These are phyloP conservation scores for Cetradonia linearis DNA, from an alignment of 495 filamentous ascomycete genomes.

Conservation along the genomic window DNA sequence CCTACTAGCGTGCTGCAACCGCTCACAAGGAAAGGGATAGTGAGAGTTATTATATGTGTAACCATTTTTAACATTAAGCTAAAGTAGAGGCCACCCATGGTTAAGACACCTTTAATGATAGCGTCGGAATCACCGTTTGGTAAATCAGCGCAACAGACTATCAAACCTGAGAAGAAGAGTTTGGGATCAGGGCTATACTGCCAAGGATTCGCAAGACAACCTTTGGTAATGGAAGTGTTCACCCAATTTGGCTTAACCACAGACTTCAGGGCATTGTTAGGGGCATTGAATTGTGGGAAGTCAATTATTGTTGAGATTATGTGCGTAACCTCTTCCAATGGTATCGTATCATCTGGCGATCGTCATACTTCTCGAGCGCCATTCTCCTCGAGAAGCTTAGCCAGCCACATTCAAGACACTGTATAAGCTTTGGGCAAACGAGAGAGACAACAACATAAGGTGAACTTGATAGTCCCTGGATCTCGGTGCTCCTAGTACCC, in stretches of 20 bases:
- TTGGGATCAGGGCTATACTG: constrained; percentile 83
- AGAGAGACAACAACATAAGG: too few relatives aligned
- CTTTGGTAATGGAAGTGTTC: constrained; percentile 51
- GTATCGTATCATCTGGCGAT: constrained; percentile 32
- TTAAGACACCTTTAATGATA: constrained; percentile 79
- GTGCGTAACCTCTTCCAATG: constrained; percentile 58
- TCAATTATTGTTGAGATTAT: constrained; percentile 78
- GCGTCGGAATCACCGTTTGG: constrained; percentile 84
- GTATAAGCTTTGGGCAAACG: not conserved
- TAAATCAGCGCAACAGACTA: constrained; percentile 67
- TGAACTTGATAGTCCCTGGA: too few relatives aligned
- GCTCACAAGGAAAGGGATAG: too few relatives aligned
- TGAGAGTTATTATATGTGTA: constrained; percentile 84
- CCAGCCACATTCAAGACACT: constrained; percentile 5
- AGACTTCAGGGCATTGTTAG: constrained; percentile 63
- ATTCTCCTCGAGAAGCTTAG: constrained; percentile 34
- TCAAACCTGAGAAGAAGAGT: constrained; percentile 77
- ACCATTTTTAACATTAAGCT: constrained; percentile 56
- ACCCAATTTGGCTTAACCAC: constrained; percentile 82
- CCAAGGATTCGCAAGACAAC: constrained; percentile 62
- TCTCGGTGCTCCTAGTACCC: too few relatives aligned
- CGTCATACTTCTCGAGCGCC: constrained; percentile 34
- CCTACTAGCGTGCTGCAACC: too few relatives aligned
- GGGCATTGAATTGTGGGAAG: constrained; percentile 69
- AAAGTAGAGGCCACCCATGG: constrained; percentile 76